Evolutionary conservation across 139 green algal genomes (phyloP).

Genomic region (Picochlorum sp.): DNA sequence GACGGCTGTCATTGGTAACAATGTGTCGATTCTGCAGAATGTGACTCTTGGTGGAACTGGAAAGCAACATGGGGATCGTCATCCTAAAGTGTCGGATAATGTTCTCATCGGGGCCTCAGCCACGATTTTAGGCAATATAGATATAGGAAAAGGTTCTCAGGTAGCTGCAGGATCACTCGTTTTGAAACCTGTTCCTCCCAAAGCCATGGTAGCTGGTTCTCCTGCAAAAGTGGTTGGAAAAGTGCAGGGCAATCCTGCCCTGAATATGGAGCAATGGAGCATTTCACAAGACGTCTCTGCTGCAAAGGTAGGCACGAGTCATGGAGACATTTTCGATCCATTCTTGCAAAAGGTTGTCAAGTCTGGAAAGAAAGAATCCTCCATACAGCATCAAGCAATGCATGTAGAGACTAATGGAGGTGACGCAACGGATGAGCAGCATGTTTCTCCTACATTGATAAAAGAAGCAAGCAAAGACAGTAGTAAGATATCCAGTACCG

Average conservation of each 20-base stretch:
- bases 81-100: constrained; percentile 87
- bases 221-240: constrained; percentile 73
- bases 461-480: too few relatives aligned
- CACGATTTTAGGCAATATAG: constrained; percentile 93
- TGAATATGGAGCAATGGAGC: constrained; percentile 29
- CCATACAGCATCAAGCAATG: too few relatives aligned
- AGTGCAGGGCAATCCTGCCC: constrained; percentile 42
- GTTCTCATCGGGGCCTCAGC: constrained; percentile 86
- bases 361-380: too few relatives aligned
- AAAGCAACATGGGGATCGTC: constrained; percentile 87
- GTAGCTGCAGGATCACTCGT: constrained; percentile 80
- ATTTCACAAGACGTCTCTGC: background rate
- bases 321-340: too few relatives aligned
- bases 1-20: constrained; percentile 86
- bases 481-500: too few relatives aligned
- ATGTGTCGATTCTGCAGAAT: constrained; percentile 91
- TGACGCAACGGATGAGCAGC: too few relatives aligned
- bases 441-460: too few relatives aligned
- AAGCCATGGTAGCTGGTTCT: constrained; percentile 78
- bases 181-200: constrained; percentile 72
- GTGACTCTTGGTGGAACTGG: constrained; percentile 96
- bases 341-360: too few relatives aligned
- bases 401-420: too few relatives aligned
- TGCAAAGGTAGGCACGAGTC: too few relatives aligned
- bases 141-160: constrained; percentile 75